These are phyloP conservation scores for Arctium lappa DNA, from an alignment of 129 eudicot species.

Conservation along the genomic window DNA sequence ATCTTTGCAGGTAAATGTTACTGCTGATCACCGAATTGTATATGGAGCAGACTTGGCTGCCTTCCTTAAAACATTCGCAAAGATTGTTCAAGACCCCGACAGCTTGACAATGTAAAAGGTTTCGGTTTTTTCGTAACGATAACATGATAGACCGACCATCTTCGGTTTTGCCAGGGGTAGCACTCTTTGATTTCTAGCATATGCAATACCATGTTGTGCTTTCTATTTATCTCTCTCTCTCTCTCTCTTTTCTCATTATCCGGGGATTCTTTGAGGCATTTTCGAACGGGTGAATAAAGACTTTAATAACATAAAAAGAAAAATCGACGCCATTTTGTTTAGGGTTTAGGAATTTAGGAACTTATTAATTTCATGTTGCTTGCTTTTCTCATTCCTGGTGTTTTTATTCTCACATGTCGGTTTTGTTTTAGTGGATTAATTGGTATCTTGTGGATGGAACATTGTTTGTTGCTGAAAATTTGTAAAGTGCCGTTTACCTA, in stretches of 20 bases:
- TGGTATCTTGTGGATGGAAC: not conserved
- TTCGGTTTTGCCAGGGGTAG: constrained; percentile 22
- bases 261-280: constrained; percentile 18
- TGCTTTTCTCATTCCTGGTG: not conserved
- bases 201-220: constrained; percentile 23
- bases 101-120: constrained; percentile 67
- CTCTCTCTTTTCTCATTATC: not conserved
- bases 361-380: constrained; percentile 9
- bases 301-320: not conserved
- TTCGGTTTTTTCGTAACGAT: constrained; percentile 1
- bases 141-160: constrained; percentile 16
- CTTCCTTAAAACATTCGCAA: constrained; percentile 85
- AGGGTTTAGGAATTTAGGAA: constrained; percentile 1
- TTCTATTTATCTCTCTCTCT: not conserved
- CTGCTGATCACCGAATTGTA: constrained; percentile 85
- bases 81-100: constrained; percentile 77
- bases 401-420: not conserved
- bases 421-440: not conserved
- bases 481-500: too few relatives aligned
- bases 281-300: constrained; percentile 34
- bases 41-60: constrained; percentile 95
- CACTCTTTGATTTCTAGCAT: constrained; percentile 22
- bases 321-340: constrained; percentile 1
- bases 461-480: not conserved
- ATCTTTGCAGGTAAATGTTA: constrained; percentile 76